These are phyloP conservation scores for Polytrichum formosum DNA, from an alignment of 225 moss, liverwort and hornwort genomes.

Conservation along the genomic window DNA sequence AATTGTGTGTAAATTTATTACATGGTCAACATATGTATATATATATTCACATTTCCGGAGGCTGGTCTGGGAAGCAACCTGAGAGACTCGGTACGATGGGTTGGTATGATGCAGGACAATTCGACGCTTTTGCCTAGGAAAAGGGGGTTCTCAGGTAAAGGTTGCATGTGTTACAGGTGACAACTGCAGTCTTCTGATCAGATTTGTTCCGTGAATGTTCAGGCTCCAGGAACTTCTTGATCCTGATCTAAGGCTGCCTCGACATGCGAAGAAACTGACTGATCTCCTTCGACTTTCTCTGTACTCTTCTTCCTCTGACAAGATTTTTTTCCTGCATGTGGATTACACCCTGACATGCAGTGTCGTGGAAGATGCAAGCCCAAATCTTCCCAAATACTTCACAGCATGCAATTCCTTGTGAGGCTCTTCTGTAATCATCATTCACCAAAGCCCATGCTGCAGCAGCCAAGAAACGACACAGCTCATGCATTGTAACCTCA, in stretches of 20 bases:
- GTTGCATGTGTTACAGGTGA: conserved; percentile 35
- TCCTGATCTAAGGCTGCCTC: conserved; percentile 12
- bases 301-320: too few species aligned
- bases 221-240: conserved; percentile 41
- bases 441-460: too few species aligned
- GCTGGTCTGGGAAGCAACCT: conserved; percentile 19
- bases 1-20: background rate
- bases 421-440: too few species aligned
- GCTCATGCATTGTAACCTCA: too few species aligned
- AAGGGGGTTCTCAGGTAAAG: conserved; percentile 32
- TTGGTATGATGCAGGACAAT: conserved; percentile 44
- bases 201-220: conserved; percentile 43
- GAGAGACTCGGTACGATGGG: conserved; percentile 26
- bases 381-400: too few species aligned
- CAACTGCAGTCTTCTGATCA: conserved; percentile 37
- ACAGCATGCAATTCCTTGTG: too few species aligned
- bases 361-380: too few species aligned
- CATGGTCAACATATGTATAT: background rate
- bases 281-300: too few species aligned
- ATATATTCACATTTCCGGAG: background rate
- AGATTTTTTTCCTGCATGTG: too few species aligned
- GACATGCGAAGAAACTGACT: too few species aligned
- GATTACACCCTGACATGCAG: too few species aligned
- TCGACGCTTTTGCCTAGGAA: conserved; percentile 30
- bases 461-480: too few species aligned